Conservation (phyloP, 805 yeast genomes). For the Hanseniaspora valbyensis region DNA sequence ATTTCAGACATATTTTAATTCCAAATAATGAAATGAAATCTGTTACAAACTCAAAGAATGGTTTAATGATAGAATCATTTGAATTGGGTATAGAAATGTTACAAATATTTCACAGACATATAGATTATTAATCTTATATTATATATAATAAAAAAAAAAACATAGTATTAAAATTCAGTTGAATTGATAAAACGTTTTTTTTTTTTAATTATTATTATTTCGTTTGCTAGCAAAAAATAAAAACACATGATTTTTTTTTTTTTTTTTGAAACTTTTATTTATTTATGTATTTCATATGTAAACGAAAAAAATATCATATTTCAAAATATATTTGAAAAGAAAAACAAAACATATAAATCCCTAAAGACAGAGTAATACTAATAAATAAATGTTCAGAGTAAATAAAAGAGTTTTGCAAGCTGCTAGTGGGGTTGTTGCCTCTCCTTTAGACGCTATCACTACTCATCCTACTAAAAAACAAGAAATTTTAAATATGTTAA, state of each 20-base stretch:
- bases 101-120: slow-evolving; percentile 30
- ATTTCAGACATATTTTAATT: slow-evolving; percentile 37
- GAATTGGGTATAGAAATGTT: slow-evolving; percentile 39
- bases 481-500: slow-evolving; percentile 8
- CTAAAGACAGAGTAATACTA: background rate
- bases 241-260: background rate
- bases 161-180: no score
- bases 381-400: slow-evolving; percentile 4
- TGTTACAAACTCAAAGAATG: slow-evolving; percentile 45
- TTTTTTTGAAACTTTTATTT: background rate
- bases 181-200: no score
- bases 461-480: slow-evolving; percentile 6
- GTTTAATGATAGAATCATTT: slow-evolving; percentile 48
- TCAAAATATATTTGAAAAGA: background rate
- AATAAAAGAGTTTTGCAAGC: background rate
- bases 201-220: no score
- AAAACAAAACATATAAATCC: background rate
- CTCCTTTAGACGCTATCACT: slow-evolving; percentile 2
- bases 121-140: background rate
- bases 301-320: background rate
- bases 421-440: no score
- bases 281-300: background rate
- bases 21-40: slow-evolving; percentile 39
- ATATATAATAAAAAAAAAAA: no score
- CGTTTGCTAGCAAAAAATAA: background rate